A percentile compares a stretch with the other conserved stretches of the same genome.
Evolutionary conservation across 345 rosid species (phyloP).

Genomic region (Murraya paniculata): DNA sequence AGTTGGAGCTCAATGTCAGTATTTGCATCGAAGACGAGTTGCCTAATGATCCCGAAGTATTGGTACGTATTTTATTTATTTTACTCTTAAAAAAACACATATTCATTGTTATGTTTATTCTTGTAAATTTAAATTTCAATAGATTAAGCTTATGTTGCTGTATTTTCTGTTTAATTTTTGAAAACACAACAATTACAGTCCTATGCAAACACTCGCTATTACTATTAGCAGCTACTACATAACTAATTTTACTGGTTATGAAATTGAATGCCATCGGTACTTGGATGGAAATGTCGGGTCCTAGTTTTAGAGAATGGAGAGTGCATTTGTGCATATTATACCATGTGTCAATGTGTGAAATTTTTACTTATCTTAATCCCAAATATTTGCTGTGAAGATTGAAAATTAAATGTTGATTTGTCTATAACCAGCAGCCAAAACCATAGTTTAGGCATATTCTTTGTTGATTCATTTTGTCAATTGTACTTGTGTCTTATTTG

Average conservation of each 20-base stretch:
- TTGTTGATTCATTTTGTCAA: background rate
- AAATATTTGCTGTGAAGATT: background rate
- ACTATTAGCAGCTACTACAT: no score
- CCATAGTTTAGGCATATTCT: background rate
- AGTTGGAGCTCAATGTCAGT: conserved; percentile 69
- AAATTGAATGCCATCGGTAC: background rate
- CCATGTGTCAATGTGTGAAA: no score
- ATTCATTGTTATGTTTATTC: background rate
- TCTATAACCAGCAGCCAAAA: background rate
- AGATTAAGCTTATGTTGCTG: background rate
- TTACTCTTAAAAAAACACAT: background rate
- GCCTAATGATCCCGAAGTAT: conserved; percentile 83
- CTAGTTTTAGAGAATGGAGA: background rate
- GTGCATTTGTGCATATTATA: no score
- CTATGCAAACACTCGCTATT: no score
- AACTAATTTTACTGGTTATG: background rate
- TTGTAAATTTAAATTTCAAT: background rate
- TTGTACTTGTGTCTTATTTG: background rate
- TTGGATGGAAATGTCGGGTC: background rate
- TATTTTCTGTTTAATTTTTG: background rate
- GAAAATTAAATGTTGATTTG: background rate
- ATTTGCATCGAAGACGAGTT: conserved; percentile 83
- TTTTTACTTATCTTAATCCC: no score
- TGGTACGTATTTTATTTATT: conserved; percentile 34
- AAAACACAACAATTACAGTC: no score